These are phyloP conservation scores for Sporothrix dimorphospora DNA, from an alignment of 2,329 filamentous ascomycete genomes.

Conservation along the genomic window DNA sequence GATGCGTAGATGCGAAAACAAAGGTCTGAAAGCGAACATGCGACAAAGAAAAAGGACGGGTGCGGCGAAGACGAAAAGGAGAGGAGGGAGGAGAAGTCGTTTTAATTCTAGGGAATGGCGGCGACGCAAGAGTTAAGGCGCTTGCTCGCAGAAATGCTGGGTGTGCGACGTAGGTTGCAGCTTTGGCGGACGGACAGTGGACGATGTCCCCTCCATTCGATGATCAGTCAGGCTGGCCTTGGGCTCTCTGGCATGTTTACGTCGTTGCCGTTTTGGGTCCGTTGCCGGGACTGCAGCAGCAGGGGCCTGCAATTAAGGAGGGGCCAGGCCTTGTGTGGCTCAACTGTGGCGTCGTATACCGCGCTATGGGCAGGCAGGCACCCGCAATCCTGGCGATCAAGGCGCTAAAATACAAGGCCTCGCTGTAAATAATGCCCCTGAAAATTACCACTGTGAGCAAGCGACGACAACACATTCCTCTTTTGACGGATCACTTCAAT, in stretches of 20 bases:
- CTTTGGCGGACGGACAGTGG: neutral
- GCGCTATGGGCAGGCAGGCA: no score
- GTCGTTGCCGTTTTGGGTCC: constrained; percentile 32
- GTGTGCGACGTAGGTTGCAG: constrained; percentile 14
- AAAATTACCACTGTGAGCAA: neutral
- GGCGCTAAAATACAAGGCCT: constrained; percentile 6
- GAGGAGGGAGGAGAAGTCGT: neutral
- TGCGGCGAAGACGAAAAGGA: neutral
- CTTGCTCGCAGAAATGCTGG: constrained; percentile 1
- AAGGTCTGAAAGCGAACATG: neutral
- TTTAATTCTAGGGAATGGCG: constrained; percentile 2
- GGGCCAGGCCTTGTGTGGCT: constrained; percentile 11
- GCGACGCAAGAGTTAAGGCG: neutral
- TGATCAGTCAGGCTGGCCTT: neutral
- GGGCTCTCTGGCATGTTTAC: constrained; percentile 32
- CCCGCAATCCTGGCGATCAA: neutral
- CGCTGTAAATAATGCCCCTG: neutral
- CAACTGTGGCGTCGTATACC: constrained; percentile 16
- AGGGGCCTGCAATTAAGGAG: neutral
- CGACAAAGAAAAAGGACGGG: neutral
- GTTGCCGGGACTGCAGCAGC: constrained; percentile 32
- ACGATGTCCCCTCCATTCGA: neutral
- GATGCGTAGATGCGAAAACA: neutral
- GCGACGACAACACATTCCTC: constrained; percentile 3
- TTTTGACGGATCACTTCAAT: neutral